Evolutionary conservation across 2,329 filamentous ascomycete genomes (phyloP), one percentile per base, ranked within the genome.

Genomic region (Parasarocladium wereldwijsianum): DNA sequence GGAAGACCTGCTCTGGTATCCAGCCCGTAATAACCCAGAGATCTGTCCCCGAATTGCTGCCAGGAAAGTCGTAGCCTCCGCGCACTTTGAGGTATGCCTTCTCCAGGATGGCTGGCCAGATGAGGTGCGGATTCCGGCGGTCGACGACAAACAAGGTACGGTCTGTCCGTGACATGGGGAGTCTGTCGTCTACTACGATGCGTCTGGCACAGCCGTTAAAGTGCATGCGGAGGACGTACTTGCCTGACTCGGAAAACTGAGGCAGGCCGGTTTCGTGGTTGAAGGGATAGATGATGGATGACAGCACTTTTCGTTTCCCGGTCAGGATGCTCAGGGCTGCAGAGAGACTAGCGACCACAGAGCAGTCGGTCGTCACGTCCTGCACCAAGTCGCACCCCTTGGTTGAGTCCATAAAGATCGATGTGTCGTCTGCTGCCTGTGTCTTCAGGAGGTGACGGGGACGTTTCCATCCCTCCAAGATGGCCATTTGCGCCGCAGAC

Each of bases 11-110:
- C 53, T 98, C 86, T 0, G 90, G 90, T 29, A 98, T 85, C 90
- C 90, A 98, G 17, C 90, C 87, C 0, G 81, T 93, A 32, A 98
- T 55, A 2, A 92, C 78, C 72, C 83, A 93, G 4, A 98, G 57
- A 52, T 98, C 90, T 3, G 87, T 96, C 8, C 84, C 86, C 1
- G 87, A 96, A 50, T 96, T 96, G 45, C 90, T 96, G 6, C 90
- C 90, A 0, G 90, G 87, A 40, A 98, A 98, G 46, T 98, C 86
- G 49, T 98, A 98, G 19, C 90, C 90, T 17, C 90, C 90, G 33
- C 87, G 72, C 8, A 96, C 73, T 57, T 96, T 98, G 2, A 98
- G 61, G 42, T 98, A 98, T 0, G 90, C 90, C 48, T 98, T 98
- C 49, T 98, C 90, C 11, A 96, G 60, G 4, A 98, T 62, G 3